Evolutionary conservation across 2,329 filamentous ascomycete genomes (phyloP), one percentile per base, ranked within the genome.

Genomic region (Cladosporium cucumerinum): DNA sequence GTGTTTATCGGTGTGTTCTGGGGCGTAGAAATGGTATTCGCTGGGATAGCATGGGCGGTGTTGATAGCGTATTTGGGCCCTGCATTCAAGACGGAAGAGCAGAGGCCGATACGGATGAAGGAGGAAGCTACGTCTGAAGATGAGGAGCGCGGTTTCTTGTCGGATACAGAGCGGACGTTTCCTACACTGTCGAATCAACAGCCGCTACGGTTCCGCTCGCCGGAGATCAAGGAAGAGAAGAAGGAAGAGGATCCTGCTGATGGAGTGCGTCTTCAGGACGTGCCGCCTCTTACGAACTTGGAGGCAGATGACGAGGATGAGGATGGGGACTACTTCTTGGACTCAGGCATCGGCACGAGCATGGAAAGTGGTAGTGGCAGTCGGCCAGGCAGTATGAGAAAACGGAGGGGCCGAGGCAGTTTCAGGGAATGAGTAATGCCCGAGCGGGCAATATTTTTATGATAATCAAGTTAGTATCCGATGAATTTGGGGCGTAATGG

Each of bases 1-100:
- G 72, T 88, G 0, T 90, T 93, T 71, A 91, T 88, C 0, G 77
- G 81, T 0, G 70, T 86, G 0, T 97, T 97, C 77, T 98, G 93
- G 92, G 74, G 80, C 1, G 86, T 87, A 14, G 92, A 94, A 73
- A 82, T 96, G 72, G 68, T 87, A 0, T 89, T 88, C 49, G 85
- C 90, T 75, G 80, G 82, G 0, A 43, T 88, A 0, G 87, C 85
- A 0, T 96, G 91, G 89, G 75, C 84, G 1, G 54, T 84, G 0
- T 70, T 91, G 23, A 81, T 76, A 10, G 79, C 79, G 36, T 71
- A 80, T 51, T 72, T 82, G 52, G 72, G 71, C 43, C 59, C 54
- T 10, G 52, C 51, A 16, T 34, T 39, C 5, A 55, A 68, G 52
- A 16, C 64, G 21, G 61, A 64, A 16, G 36, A 39, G 66, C 30